These are phyloP conservation scores for Cichorium intybus DNA, from an alignment of 140 eudicot species.

Conservation along the genomic window DNA sequence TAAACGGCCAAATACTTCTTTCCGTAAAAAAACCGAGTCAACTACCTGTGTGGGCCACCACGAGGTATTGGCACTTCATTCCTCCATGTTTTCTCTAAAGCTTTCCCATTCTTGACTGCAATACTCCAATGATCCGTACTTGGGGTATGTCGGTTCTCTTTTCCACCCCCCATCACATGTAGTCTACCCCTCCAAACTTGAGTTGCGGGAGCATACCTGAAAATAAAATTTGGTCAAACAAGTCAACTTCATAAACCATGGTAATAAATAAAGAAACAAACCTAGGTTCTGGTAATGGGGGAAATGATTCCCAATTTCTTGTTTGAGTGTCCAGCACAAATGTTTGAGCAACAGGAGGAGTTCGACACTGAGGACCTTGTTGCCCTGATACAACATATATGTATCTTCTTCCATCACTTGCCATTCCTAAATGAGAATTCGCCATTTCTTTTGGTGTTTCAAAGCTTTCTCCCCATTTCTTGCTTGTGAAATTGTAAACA, in stretches of 20 bases:
- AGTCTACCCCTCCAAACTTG: conserved; percentile 97
- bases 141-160: conserved; percentile 76
- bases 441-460: conserved; percentile 90
- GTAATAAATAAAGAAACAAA: conserved; percentile 8
- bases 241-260: not conserved
- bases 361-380: conserved; percentile 91
- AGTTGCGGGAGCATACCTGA: conserved; percentile 96
- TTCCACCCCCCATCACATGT: conserved; percentile 99
- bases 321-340: conserved; percentile 87
- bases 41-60: conserved; percentile 97
- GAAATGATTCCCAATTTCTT: conserved; percentile 62
- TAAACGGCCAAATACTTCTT: not conserved
- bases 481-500: conserved; percentile 67
- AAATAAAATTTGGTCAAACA: conserved; percentile 7
- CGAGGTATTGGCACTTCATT: conserved; percentile 88
- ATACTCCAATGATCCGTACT: conserved; percentile 91
- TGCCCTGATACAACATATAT: conserved; percentile 86
- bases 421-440: conserved; percentile 96
- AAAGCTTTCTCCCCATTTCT: conserved; percentile 79
- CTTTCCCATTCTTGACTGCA: conserved; percentile 80
- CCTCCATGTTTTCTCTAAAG: conserved; percentile 81
- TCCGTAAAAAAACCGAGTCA: too few species aligned
- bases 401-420: conserved; percentile 78
- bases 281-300: conserved; percentile 93
- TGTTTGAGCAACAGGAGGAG: conserved; percentile 62